A percentile compares a stretch with the other conserved stretches of the same genome.
Conservation (phyloP, 1,284 basidiomycete genomes). For the Xerocomus amazonicus region DNA sequence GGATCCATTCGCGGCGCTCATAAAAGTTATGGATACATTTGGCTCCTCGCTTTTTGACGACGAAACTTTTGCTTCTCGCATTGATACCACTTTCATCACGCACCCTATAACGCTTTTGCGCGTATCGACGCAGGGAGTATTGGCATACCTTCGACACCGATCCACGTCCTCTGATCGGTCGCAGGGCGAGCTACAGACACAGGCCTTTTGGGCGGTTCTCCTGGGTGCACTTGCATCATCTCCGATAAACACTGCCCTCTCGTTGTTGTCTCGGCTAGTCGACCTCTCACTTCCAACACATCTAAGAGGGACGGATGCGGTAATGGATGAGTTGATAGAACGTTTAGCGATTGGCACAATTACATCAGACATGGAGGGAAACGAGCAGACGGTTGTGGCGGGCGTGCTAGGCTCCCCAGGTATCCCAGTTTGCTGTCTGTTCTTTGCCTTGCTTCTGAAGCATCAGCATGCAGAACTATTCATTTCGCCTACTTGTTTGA, state of each 20-base stretch:
- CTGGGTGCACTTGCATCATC: conserved; percentile 20
- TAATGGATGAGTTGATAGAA: conserved; percentile 24
- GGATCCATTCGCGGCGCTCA: conserved; percentile 14
- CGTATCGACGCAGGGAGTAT: conserved; percentile 42
- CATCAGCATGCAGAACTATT: conserved; percentile 14
- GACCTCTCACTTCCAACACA: conserved; percentile 18
- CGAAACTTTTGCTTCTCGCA: conserved; percentile 33
- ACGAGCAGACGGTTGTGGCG: conserved; percentile 1
- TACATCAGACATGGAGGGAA: background rate
- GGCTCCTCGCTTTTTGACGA: conserved; percentile 40
- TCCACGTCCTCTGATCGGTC: conserved; percentile 8
- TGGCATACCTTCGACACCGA: conserved; percentile 21
- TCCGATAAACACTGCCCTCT: conserved; percentile 8
- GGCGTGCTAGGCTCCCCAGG: conserved; percentile 19
- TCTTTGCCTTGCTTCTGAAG: background rate
- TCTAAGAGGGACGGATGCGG: conserved; percentile 15
- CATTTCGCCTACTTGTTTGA: conserved; percentile 20
- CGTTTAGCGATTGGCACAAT: conserved; percentile 12
- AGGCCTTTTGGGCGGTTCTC: conserved; percentile 22
- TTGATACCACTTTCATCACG: conserved; percentile 43
- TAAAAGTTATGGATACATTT: conserved; percentile 27
- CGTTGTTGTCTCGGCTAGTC: conserved; percentile 14
- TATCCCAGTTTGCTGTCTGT: conserved; percentile 1
- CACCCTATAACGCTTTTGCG: conserved; percentile 42
- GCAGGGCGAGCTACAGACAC: conserved; percentile 10